Percentiles rank a stretch among this genome's conserved stretches.
phyloP scores from a whole-genome alignment of 2,329 filamentous ascomycete genomes.

The Aspergillus transmontanensis region DNA sequence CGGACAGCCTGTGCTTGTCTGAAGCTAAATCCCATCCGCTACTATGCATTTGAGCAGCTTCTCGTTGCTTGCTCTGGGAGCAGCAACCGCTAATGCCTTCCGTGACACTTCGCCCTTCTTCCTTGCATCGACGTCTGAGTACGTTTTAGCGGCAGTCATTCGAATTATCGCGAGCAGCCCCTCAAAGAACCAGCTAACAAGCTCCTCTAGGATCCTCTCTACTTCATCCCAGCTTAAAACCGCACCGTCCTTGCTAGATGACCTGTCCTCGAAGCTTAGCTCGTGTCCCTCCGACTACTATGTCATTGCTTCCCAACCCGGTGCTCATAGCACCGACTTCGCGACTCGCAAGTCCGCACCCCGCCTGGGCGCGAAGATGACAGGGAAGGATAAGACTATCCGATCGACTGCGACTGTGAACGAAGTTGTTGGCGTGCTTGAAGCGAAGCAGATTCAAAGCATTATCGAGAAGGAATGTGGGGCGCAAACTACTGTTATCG shows the following conservation, averaged over 20 bases:
- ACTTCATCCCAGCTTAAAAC: slow-evolving; percentile 47
- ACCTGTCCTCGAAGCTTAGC: slow-evolving; percentile 54
- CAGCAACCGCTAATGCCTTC: slow-evolving; percentile 69
- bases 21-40: slow-evolving; percentile 18
- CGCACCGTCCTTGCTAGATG: slow-evolving; percentile 45
- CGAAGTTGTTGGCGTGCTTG: slow-evolving; percentile 56
- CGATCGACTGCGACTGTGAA: slow-evolving; percentile 56
- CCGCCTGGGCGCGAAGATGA: slow-evolving; percentile 56
- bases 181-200: slow-evolving; percentile 25
- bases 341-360: slow-evolving; percentile 53
- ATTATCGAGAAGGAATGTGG: slow-evolving; percentile 53
- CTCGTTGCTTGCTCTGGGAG: slow-evolving; percentile 54
- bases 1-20: slow-evolving; percentile 16
- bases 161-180: slow-evolving; percentile 3
- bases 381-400: slow-evolving; percentile 52
- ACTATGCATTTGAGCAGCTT: slow-evolving; percentile 48
- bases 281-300: slow-evolving; percentile 75
- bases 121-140: slow-evolving; percentile 82
- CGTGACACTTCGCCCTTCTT: slow-evolving; percentile 87
- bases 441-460: slow-evolving; percentile 45
- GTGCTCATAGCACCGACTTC: slow-evolving; percentile 71
- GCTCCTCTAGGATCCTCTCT: slow-evolving; percentile 38
- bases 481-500: slow-evolving; percentile 45
- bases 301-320: slow-evolving; percentile 75
- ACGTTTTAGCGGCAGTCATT: slow-evolving; percentile 41